phyloP scores from a whole-genome alignment of 2,329 filamentous ascomycete species.

The Fusarium sp. region DNA sequence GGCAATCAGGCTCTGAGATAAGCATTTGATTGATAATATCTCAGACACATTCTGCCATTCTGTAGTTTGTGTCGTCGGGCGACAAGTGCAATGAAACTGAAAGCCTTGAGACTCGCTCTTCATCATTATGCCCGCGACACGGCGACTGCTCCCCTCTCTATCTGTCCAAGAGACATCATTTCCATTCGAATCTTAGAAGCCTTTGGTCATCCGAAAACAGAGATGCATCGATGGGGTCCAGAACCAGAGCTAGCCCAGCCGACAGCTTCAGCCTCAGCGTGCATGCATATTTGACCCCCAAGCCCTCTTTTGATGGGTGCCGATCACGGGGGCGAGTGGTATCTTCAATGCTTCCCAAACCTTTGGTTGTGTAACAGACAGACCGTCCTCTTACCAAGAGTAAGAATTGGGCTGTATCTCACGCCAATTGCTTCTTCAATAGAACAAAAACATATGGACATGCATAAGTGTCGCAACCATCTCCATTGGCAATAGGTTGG shows the following conservation, averaged over 20 bases:
- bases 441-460: neutral
- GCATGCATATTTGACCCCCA: neutral
- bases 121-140: neutral
- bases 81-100: neutral
- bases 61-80: fast-evolving
- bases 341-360: neutral
- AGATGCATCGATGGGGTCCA: neutral
- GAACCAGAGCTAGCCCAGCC: neutral
- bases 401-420: too few relatives aligned
- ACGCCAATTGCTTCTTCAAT: neutral
- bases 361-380: too few relatives aligned
- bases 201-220: too few relatives aligned
- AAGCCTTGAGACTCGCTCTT: too few relatives aligned
- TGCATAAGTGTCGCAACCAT: neutral
- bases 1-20: neutral
- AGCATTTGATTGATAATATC: neutral
- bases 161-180: too few relatives aligned
- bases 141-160: fast-evolving
- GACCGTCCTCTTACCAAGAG: neutral
- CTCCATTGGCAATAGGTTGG: neutral
- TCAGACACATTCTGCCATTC: neutral
- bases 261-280: neutral
- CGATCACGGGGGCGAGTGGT: neutral
- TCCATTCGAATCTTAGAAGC: too few relatives aligned
- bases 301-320: neutral